These are phyloP conservation scores for Pichiaceae sp. DNA, from an alignment of 1,139 yeast genomes.

Conservation along the genomic window DNA sequence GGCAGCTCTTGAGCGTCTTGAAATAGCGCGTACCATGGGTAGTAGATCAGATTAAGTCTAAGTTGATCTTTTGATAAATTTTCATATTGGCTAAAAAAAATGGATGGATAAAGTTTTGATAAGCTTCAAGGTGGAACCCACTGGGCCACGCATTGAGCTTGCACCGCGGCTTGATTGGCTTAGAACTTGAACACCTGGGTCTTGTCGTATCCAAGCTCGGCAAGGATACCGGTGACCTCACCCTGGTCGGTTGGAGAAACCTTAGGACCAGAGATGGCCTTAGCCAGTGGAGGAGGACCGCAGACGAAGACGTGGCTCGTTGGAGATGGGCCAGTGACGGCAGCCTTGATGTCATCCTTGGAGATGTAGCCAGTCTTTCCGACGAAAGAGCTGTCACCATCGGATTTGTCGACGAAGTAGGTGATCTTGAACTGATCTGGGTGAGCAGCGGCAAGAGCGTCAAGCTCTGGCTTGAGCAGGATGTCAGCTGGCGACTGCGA, in stretches of 20 bases:
- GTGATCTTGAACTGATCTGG: conserved; percentile 71
- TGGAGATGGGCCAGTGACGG: conserved; percentile 50
- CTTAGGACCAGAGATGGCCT: conserved; percentile 82
- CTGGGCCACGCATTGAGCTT: no score
- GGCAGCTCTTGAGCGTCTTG: conserved; percentile 72
- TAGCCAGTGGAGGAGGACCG: conserved; percentile 85
- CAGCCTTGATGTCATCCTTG: conserved; percentile 50
- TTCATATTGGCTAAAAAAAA: no score
- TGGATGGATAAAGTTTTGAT: no score
- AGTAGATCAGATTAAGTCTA: no score
- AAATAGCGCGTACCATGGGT: conserved; percentile 30
- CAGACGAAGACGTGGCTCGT: conserved; percentile 68
- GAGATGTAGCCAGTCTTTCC: conserved; percentile 63
- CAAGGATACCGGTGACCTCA: conserved; percentile 79
- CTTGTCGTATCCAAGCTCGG: conserved; percentile 81
- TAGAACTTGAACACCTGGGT: conserved; percentile 88
- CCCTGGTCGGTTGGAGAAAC: conserved; percentile 90
- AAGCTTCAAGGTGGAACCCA: no score
- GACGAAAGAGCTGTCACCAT: conserved; percentile 19
- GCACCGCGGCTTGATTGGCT: no score
- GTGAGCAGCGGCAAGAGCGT: conserved; percentile 49
- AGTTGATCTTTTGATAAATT: not conserved
- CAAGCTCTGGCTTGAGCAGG: conserved; percentile 69
- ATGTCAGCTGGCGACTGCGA: conserved; percentile 70
- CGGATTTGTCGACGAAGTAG: conserved; percentile 70